These are phyloP conservation scores for Dictyostelium firmibasis DNA, from an alignment of 78 protist genomes.

Conservation along the genomic window DNA sequence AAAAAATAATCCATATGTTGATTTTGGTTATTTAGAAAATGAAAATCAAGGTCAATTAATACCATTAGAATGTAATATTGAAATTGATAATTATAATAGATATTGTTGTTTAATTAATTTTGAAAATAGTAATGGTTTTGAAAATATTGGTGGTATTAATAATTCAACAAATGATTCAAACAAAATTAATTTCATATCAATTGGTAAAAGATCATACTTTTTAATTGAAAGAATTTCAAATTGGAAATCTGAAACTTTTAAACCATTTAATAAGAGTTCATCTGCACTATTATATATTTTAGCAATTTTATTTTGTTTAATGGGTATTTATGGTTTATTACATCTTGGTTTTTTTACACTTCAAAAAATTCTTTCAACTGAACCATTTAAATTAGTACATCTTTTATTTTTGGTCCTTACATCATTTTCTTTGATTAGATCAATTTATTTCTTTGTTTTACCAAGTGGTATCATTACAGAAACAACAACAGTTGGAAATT, in stretches of 20 bases:
- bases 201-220: conserved; percentile 3
- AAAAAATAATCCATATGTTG: background rate
- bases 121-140: background rate
- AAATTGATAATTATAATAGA: background rate
- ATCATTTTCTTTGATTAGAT: background rate
- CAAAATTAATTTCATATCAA: background rate
- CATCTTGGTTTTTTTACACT: background rate
- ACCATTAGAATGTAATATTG: conserved; percentile 20
- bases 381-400: conserved; percentile 52
- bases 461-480: conserved; percentile 18
- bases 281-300: conserved; percentile 4
- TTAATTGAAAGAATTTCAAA: conserved; percentile 20
- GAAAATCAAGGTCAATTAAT: background rate
- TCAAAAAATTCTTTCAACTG: background rate
- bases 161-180: background rate
- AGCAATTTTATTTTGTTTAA: conserved; percentile 1
- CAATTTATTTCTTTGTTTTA: conserved; percentile 42
- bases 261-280: background rate
- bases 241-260: background rate
- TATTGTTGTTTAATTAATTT: conserved; percentile 32
- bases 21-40: background rate
- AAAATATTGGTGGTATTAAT: background rate
- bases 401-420: conserved; percentile 19
- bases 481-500: conserved; percentile 48
- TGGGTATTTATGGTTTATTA: background rate